Evolutionary conservation across 1,284 basidiomycete species (phyloP), one percentile per base, ranked within the genome.

Genomic region (Sutorius eximius): DNA sequence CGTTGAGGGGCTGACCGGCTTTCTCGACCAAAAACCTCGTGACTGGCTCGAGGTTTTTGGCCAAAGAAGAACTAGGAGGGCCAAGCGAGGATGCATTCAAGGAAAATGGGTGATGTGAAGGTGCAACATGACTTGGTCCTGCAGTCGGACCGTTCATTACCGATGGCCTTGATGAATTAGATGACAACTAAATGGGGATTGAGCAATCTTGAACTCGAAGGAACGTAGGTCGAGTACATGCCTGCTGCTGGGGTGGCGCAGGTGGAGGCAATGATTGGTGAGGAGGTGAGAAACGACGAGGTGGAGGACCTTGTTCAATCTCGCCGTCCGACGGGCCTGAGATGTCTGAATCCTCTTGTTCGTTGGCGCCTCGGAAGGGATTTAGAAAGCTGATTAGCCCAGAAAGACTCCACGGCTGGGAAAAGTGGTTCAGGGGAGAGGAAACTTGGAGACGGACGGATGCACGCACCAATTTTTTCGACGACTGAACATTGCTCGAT

Each of bases 321-420:
- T 70, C 65, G 45, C 63, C 59, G 40, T 71, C 63, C 12, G 57
- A 69, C 20, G 46, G 34, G 33, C 51, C 53, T n/a, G 57, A 56
- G 36, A 56, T 22, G 38, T 69, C 68, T 2, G 46, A 55, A 46
- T 67, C 61, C 44, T 56, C 60, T 59, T 20, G 49, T 54, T 70
- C 68, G 49, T 16, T 22, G 3, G 42, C 41, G 60, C 64, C 68
- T 33, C 73, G 70, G 18, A 80, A 67, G 8, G 80, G 81, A 56
- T 80, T 81, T 13, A 83, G 61, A 60, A 72, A 79, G 56, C 61
- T 75, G 32, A 83, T 60, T 13, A 84, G 59, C 15, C 73, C 71
- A 9, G 76, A 70, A 53, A 85, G 64, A 52, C 76, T 77, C 82
- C 82, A 85, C n/a, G 71, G 65, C 82, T 84, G 50, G 24, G 24